Evolutionary conservation across 2,329 filamentous ascomycete species (phyloP), one percentile per base, ranked within the genome.

Genomic region (Verticillium isaacii): DNA sequence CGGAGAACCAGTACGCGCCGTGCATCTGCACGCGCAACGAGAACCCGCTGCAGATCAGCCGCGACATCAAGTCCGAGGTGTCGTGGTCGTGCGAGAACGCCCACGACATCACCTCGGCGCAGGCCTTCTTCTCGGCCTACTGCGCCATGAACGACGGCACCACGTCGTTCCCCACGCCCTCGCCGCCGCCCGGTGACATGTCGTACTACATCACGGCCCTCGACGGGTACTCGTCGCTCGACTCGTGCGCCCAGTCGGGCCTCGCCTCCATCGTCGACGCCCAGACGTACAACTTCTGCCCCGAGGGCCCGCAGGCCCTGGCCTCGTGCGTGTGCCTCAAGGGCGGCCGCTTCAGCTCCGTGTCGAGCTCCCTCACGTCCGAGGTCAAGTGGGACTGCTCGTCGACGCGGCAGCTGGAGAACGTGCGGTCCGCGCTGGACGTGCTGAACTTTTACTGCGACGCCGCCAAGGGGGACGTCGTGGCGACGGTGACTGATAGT

Each of bases 131-230:
- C 63, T 70, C 74, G 1, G 81, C 80, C 3, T 85, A 84, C 67
- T 86, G 83, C 66, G 75, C 74, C 25, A 75, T 85, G 68, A 78
- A 77, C 55, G 65, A 77, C 14, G 83, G 82, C 60, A 83, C 79
- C 0, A 80, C 80, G 0, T 74, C 73, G 0, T 84, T 86, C 64
- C 80, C 81, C 1, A 65, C 69, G 4, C 76, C 80, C 1, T 70
- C 77, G 0, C 68, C 74, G 32, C 82, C 82, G 7, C 80, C 82
- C 0, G 83, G 83, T 54, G 77, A 84, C 63, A 82, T 86, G 78
- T 77, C 80, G 0, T 86, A 85, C 66, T 81, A 83, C 62, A 80
- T 85, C 61, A 83, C 82, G 1, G 83, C 78, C 14, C 69, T 85
- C 32, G 73, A 79, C 0, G 71, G 80, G 61, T 85, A 73, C 63